A percentile compares a stretch with the other conserved stretches of the same genome.
These are phyloP conservation scores for Henningerozyma blattae DNA, from an alignment of 805 yeast genomes.

Conservation along the genomic window DNA sequence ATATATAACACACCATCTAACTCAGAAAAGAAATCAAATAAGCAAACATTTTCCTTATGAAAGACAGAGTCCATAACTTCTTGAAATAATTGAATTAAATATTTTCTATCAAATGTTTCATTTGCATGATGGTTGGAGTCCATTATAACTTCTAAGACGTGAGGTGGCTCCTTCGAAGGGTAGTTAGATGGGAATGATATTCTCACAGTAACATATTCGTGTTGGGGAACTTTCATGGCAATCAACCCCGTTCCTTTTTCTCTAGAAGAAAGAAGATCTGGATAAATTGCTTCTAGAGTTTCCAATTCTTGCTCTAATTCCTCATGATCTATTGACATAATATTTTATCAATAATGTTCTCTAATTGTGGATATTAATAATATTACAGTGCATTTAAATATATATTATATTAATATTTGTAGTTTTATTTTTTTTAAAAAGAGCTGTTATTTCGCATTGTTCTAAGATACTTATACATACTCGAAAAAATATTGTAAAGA, in stretches of 20 bases:
- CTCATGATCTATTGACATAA: conserved; percentile 11
- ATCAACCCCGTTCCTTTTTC: conserved; percentile 29
- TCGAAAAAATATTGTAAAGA: too few relatives aligned
- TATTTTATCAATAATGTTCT: too few relatives aligned
- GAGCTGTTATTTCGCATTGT: too few relatives aligned
- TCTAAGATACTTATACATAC: too few relatives aligned
- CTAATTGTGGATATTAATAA: too few relatives aligned
- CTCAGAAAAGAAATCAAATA: conserved; percentile 69
- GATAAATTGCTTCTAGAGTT: conserved; percentile 82
- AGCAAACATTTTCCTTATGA: conserved; percentile 51
- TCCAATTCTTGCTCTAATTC: conserved; percentile 50
- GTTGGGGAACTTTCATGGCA: conserved; percentile 44
- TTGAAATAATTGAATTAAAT: conserved; percentile 35
- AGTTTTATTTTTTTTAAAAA: too few relatives aligned
- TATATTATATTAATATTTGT: too few relatives aligned
- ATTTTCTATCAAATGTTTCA: conserved; percentile 31
- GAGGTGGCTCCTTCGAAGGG: conserved; percentile 52
- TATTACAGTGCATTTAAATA: too few relatives aligned
- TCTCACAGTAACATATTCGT: conserved; percentile 47
- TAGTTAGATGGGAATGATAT: conserved; percentile 61
- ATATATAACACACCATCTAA: conserved; percentile 40
- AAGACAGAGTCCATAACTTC: conserved; percentile 44
- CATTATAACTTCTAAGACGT: conserved; percentile 39
- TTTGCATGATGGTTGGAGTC: conserved; percentile 14
- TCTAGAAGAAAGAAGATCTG: conserved; percentile 36